A percentile compares a stretch with the other conserved stretches of the same genome.
phyloP scores from a whole-genome alignment of 805 yeast genomes.

The Candida golubevii region DNA sequence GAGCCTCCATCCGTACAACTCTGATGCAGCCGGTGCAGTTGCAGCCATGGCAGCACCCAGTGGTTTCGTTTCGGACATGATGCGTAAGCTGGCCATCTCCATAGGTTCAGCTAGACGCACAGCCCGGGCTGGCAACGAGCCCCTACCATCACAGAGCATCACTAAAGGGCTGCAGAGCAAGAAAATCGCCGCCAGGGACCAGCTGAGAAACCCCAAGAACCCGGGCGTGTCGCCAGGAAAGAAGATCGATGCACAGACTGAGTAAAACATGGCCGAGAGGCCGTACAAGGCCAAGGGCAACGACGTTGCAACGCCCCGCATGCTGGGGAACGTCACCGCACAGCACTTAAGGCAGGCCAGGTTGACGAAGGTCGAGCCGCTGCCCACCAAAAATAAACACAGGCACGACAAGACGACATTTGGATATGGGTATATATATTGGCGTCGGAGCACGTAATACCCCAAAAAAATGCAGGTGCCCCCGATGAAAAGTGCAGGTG shows the following conservation, averaged over 20 bases:
- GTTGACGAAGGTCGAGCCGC: slow-evolving; percentile 64
- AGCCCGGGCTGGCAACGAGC: neutral
- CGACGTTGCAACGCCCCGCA: slow-evolving; percentile 71
- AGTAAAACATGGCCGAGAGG: slow-evolving; percentile 64
- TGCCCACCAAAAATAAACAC: slow-evolving; percentile 54
- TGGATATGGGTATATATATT: slow-evolving; percentile 40
- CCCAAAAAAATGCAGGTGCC: slow-evolving; percentile 48
- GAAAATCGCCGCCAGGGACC: slow-evolving; percentile 39
- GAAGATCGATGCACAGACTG: slow-evolving; percentile 48
- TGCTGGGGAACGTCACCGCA: slow-evolving; percentile 61
- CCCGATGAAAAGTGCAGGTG: slow-evolving; percentile 48
- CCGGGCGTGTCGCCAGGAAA: slow-evolving; percentile 56
- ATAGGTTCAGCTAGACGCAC: slow-evolving; percentile 9
- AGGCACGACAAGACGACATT: slow-evolving; percentile 40
- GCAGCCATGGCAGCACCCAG: neutral
- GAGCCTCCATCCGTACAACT: slow-evolving; percentile 17
- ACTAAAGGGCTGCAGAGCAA: slow-evolving; percentile 46
- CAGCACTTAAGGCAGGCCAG: slow-evolving; percentile 69
- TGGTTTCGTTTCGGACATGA: neutral
- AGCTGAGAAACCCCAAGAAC: slow-evolving; percentile 46
- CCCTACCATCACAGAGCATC: slow-evolving; percentile 32
- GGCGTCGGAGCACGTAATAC: slow-evolving; percentile 50
- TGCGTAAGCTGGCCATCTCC: slow-evolving; percentile 10
- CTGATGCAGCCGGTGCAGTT: neutral
- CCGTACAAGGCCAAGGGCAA: slow-evolving; percentile 75